Percentiles rank a stretch among this genome's conserved stretches.
Evolutionary conservation across 208 protist genomes (phyloP).

Genomic region (Polymyxa betae): DNA sequence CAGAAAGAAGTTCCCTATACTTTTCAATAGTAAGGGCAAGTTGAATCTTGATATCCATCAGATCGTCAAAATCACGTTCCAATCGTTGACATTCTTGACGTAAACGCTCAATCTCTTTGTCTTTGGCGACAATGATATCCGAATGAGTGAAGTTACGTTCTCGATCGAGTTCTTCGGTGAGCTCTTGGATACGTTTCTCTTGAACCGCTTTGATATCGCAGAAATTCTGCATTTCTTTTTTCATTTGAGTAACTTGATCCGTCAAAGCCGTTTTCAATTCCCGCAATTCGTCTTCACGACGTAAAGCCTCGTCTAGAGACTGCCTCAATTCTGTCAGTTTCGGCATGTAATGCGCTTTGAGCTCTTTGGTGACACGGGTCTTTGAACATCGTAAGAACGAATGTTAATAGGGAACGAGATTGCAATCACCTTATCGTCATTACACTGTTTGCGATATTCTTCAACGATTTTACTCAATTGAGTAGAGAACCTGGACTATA

Average conservation of each 20-base stretch:
- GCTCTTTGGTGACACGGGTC: constrained; percentile 15
- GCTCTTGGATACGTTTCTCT: constrained; percentile 34
- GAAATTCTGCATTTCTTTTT: not conserved
- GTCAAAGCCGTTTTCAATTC: not conserved
- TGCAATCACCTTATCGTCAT: constrained; percentile 32
- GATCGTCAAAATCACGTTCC: constrained; percentile 7
- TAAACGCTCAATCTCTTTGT: constrained; percentile 24
- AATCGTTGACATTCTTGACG: not conserved
- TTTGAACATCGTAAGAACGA: not conserved
- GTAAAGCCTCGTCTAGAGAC: not conserved
- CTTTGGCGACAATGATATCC: constrained; percentile 2
- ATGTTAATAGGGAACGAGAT: not conserved
- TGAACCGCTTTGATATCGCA: not conserved
- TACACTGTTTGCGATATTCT: constrained; percentile 31
- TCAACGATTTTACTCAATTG: not conserved
- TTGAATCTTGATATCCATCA: constrained; percentile 52
- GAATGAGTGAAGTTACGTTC: constrained; percentile 13
- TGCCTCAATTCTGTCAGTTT: not conserved
- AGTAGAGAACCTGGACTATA: not conserved
- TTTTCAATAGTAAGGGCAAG: constrained; percentile 28
- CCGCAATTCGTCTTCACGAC: not conserved
- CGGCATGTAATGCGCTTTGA: constrained; percentile 5
- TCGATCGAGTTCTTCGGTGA: not conserved
- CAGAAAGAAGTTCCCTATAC: constrained; percentile 37
- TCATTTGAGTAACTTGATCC: not conserved